These are phyloP conservation scores for Isabelozyma heimii DNA, from an alignment of 805 yeast species.

Conservation along the genomic window DNA sequence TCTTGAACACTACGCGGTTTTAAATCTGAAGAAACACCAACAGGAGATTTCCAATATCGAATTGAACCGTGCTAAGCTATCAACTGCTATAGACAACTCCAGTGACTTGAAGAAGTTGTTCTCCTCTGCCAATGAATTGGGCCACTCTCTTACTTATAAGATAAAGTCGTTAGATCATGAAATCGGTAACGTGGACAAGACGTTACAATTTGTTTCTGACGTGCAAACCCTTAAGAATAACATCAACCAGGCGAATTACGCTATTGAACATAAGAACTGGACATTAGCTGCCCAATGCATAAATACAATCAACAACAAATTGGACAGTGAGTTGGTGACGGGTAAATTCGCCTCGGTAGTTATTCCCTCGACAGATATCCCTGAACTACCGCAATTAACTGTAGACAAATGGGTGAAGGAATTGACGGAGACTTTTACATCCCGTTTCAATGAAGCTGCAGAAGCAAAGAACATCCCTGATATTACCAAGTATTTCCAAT, in stretches of 20 bases:
- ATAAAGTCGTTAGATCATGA: constrained; percentile 72
- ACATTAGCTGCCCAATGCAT: constrained; percentile 75
- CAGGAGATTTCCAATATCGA: constrained; percentile 50
- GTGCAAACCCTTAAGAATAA: constrained; percentile 66
- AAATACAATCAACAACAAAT: constrained; percentile 26
- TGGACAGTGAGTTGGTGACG: constrained; percentile 52
- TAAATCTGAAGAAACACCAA: constrained; percentile 28
- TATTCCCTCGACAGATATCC: constrained; percentile 84
- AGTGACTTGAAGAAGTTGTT: constrained; percentile 53
- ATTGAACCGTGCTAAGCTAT: constrained; percentile 58
- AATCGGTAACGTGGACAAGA: constrained; percentile 57
- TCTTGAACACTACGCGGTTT: constrained; percentile 19
- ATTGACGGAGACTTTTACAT: constrained; percentile 54
- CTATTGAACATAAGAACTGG: constrained; percentile 71
- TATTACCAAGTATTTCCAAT: constrained; percentile 74
- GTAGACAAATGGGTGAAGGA: constrained; percentile 57
- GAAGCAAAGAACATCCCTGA: constrained; percentile 58
- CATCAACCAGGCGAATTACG: constrained; percentile 62
- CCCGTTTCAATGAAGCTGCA: constrained; percentile 73
- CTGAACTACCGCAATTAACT: constrained; percentile 67
- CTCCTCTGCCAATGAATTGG: constrained; percentile 60
- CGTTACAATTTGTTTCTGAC: constrained; percentile 62
- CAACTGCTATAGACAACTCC: constrained; percentile 57
- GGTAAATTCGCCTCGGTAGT: constrained; percentile 76
- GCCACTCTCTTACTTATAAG: constrained; percentile 63